Evolutionary conservation across 345 rosid species (phyloP).

Genomic region (Clausena lansium): DNA sequence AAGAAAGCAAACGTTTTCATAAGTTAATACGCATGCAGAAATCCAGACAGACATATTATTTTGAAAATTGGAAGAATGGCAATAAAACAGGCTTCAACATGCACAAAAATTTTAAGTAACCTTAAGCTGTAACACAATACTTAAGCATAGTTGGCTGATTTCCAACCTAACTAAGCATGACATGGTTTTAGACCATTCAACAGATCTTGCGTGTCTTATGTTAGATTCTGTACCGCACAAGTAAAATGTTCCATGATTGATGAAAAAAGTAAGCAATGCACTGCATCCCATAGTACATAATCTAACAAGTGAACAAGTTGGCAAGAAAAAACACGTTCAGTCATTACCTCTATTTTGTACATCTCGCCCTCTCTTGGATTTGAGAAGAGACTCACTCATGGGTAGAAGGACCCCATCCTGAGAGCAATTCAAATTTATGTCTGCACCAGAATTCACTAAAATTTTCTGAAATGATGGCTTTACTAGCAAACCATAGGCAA

Average conservation of each 20-base stretch:
- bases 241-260: background rate
- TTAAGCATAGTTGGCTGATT: background rate
- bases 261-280: background rate
- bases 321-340: slow-evolving; percentile 2
- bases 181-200: background rate
- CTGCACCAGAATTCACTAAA: slow-evolving; percentile 56
- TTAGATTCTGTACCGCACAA: background rate
- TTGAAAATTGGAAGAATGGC: background rate
- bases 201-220: background rate
- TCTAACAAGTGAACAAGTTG: background rate
- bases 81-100: background rate
- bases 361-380: slow-evolving; percentile 51
- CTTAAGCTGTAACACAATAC: background rate
- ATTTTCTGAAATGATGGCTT: slow-evolving; percentile 87
- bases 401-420: slow-evolving; percentile 78
- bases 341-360: slow-evolving; percentile 53
- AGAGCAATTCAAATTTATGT: slow-evolving; percentile 59
- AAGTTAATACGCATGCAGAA: background rate
- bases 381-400: slow-evolving; percentile 42
- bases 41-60: background rate
- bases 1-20: background rate
- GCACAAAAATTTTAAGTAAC: background rate
- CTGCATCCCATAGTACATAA: background rate
- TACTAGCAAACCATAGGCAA: slow-evolving; percentile 74
- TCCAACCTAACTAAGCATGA: background rate